Conservation (phyloP, 75 land plant genomes). For the Pinus taeda region DNA sequence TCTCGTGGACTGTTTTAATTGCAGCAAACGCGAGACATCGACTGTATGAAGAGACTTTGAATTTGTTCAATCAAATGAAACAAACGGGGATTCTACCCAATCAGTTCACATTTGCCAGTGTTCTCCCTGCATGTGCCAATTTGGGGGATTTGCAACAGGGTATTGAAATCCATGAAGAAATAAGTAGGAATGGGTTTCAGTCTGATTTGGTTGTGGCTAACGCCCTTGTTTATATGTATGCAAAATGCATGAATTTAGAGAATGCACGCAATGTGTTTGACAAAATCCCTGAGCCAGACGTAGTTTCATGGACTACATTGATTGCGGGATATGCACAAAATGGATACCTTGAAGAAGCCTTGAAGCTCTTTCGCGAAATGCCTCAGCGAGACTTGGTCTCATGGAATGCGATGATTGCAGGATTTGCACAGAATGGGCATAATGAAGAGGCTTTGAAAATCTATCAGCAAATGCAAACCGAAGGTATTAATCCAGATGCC, state of each 20-base stretch:
- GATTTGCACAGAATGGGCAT: too few species aligned
- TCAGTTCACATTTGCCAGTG: constrained; percentile 35
- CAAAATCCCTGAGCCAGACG: constrained; percentile 20
- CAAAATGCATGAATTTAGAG: constrained; percentile 27
- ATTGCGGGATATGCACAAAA: constrained; percentile 42
- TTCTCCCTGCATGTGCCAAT: constrained; percentile 34
- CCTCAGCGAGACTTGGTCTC: background rate
- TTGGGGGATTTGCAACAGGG: constrained; percentile 16
- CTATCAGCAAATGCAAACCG: background rate
- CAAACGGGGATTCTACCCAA: constrained; percentile 26
- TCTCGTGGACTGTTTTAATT: constrained; percentile 46
- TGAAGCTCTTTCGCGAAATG: constrained; percentile 31
- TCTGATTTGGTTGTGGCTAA: constrained; percentile 36
- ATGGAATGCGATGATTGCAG: too few species aligned
- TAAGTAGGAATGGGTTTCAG: constrained; percentile 10
- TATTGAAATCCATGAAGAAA: constrained; percentile 30
- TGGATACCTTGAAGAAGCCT: constrained; percentile 29
- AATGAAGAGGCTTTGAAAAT: too few species aligned
- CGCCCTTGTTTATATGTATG: constrained; percentile 37
- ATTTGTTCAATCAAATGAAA: constrained; percentile 35
- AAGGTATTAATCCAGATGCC: constrained; percentile 29
- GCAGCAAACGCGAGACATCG: constrained; percentile 30
- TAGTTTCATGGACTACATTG: constrained; percentile 46
- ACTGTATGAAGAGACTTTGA: constrained; percentile 21
- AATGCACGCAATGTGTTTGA: constrained; percentile 37